Evolutionary conservation across 1,284 basidiomycete species (phyloP).

Genomic region (Amylostereum areolatum): DNA sequence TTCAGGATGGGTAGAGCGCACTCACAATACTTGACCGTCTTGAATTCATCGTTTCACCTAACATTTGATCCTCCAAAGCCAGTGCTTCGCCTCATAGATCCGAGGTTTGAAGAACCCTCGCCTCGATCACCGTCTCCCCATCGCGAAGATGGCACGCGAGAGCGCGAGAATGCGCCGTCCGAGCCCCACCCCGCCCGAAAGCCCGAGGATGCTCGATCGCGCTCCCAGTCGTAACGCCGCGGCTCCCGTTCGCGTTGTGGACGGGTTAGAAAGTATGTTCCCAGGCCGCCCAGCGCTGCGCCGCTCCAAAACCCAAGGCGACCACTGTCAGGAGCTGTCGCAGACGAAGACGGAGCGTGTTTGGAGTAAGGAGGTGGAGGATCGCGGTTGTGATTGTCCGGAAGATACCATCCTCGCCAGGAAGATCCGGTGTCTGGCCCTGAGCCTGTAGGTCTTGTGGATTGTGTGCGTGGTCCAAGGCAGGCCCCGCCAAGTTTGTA

Average conservation of each 20-base stretch:
- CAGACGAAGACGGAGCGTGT: constrained; percentile 19
- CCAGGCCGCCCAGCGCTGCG: constrained; percentile 61
- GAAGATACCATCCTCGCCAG: constrained; percentile 36
- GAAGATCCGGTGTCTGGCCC: constrained; percentile 22
- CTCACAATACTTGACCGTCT: background rate
- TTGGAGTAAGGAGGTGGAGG: constrained; percentile 75
- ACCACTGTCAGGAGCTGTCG: constrained; percentile 32
- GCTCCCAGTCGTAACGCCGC: constrained; percentile 50
- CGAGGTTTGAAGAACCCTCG: constrained; percentile 64
- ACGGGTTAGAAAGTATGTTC: constrained; percentile 49
- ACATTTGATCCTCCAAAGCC: constrained; percentile 68
- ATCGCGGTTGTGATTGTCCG: constrained; percentile 35
- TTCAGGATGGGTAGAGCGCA: too few species aligned
- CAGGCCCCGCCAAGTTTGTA: constrained; percentile 55
- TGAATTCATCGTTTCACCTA: constrained; percentile 22
- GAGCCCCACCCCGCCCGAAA: constrained; percentile 14
- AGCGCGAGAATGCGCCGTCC: constrained; percentile 21
- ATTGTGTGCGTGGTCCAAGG: constrained; percentile 24
- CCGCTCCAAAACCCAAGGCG: constrained; percentile 81
- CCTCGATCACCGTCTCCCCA: constrained; percentile 46
- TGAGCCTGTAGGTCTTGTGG: constrained; percentile 20
- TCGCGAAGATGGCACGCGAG: constrained; percentile 12
- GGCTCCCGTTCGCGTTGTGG: constrained; percentile 14
- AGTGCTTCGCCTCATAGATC: constrained; percentile 59
- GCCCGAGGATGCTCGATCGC: constrained; percentile 23